Base-by-base conservation (phyloP, 2,329 filamentous ascomycete genomes). In the Chaetomiaceae sp. region DNA sequence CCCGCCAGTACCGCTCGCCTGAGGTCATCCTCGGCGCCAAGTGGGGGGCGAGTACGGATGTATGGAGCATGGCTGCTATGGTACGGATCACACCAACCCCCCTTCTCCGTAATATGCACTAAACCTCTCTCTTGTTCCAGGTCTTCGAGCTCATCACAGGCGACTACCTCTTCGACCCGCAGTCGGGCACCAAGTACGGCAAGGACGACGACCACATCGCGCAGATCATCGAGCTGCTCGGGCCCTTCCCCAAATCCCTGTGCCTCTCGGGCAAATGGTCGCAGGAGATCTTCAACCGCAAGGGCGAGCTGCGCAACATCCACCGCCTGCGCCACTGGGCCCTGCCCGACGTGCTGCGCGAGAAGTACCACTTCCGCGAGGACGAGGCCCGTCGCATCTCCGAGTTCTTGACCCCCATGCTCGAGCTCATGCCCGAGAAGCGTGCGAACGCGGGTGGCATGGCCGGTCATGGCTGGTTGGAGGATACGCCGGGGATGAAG, bases 61-160 rank as follows among this genome's bases (percentile, higher is more conserved):
- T 97, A 7, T 98, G 93, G 93, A 97, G 91, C 69, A 98, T 98
- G 93, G 90, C 93, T 49, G 87, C 87, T 57, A 98, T 98, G 93
- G 93, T 97, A 76, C 60, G 81, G 9, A 14, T 22, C 17, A 3
- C 17, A 4, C 17, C 26, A 20, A 24, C 11, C n/a, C 30, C 19
- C 35, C 9, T 11, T 15, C 18, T 18, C 8, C 9, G 18, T 42
- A 29, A 22, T 18, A 27, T 36, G 6, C 34, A 1, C 11, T 10
- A 33, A 3, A 29, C 27, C 14, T 4, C 10, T 27, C 17, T 17
- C 9, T 20, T 24, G 40, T 12, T 8, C 26, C 61, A 97, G 91
- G 85, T 91, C 14, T 98, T 98, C 58, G 93, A 98, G 66, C 74
- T 98, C 36, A 97, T 98, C 56, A 98, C 93, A 1, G 93, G 93